phyloP scores from a whole-genome alignment of 306 rosid genomes.

The Coriaria nepalensis region DNA sequence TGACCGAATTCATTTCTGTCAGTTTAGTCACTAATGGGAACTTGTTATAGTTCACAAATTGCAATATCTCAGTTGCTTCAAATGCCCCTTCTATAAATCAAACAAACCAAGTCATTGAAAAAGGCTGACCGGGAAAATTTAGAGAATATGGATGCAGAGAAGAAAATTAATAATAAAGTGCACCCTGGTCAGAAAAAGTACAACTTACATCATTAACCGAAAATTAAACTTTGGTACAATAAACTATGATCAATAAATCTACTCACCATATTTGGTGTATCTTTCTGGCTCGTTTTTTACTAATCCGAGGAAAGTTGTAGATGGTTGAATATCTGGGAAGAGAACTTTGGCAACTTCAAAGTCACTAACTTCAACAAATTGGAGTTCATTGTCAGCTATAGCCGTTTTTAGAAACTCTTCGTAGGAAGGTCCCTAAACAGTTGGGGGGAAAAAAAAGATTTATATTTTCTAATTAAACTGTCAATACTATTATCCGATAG shows the following conservation, averaged over 20 bases:
- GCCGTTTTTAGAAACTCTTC: slow-evolving; percentile 70
- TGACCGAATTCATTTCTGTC: slow-evolving; percentile 60
- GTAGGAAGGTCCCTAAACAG: slow-evolving; percentile 55
- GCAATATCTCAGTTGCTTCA: slow-evolving; percentile 36
- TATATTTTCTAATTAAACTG: no score
- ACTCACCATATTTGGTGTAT: slow-evolving; percentile 72
- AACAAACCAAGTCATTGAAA: slow-evolving; percentile 8
- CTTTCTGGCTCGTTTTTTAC: slow-evolving; percentile 79
- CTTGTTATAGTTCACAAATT: slow-evolving; percentile 65
- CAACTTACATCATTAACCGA: no score
- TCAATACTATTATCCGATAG: no score
- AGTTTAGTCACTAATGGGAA: slow-evolving; percentile 67
- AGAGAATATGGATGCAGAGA: no score
- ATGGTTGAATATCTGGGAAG: slow-evolving; percentile 39
- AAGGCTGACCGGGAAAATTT: no score
- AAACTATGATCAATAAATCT: no score
- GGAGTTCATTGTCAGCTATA: slow-evolving; percentile 57
- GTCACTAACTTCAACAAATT: slow-evolving; percentile 54
- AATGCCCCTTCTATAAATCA: slow-evolving; percentile 61
- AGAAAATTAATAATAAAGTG: no score
- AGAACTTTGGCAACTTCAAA: slow-evolving; percentile 54
- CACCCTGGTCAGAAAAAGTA: no score
- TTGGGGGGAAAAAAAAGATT: no score
- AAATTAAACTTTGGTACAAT: neutral
- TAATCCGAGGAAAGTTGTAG: slow-evolving; percentile 49